A percentile compares a stretch with the other conserved stretches of the same genome.
Evolutionary conservation across 2,329 filamentous ascomycete species (phyloP).

Genomic region (Aspergillus sp.): DNA sequence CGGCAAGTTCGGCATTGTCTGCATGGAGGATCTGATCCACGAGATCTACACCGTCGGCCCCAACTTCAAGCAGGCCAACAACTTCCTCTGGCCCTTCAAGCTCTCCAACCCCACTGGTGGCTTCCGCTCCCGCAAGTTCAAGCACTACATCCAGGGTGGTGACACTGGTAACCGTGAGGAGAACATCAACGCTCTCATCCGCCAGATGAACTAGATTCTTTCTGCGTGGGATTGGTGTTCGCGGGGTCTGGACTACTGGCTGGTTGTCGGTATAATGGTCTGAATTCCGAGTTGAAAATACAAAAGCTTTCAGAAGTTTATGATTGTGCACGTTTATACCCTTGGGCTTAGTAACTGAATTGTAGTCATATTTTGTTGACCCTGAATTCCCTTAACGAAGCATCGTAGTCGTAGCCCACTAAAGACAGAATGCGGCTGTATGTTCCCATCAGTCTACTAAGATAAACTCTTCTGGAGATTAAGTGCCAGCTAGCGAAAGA

Average conservation of each 20-base stretch:
- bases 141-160: slow-evolving; percentile 98
- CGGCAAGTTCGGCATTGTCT: slow-evolving; percentile 98
- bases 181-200: slow-evolving; percentile 92
- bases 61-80: slow-evolving; percentile 99
- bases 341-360: slow-evolving; percentile 2
- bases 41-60: slow-evolving; percentile 98
- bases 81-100: slow-evolving; percentile 99
- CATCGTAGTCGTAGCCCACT: too few species aligned
- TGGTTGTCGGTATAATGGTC: slow-evolving; percentile 18
- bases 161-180: slow-evolving; percentile 98
- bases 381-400: too few species aligned
- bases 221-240: slow-evolving; percentile 19
- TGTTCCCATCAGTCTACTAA: not conserved
- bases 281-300: slow-evolving; percentile 25
- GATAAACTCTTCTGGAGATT: too few species aligned
- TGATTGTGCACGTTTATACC: slow-evolving; percentile 13
- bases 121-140: slow-evolving; percentile 96
- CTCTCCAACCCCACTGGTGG: slow-evolving; percentile 96
- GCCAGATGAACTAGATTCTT: slow-evolving; percentile 88
- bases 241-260: slow-evolving; percentile 31
- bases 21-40: slow-evolving; percentile 98
- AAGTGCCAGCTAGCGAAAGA: too few species aligned
- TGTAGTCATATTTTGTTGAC: not conserved
- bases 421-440: not conserved
- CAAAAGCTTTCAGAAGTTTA: slow-evolving; percentile 37